Percentiles rank a stretch among this genome's conserved stretches.
phyloP scores from a whole-genome alignment of 331 rosid genomes.

The Arachis monticola region DNA sequence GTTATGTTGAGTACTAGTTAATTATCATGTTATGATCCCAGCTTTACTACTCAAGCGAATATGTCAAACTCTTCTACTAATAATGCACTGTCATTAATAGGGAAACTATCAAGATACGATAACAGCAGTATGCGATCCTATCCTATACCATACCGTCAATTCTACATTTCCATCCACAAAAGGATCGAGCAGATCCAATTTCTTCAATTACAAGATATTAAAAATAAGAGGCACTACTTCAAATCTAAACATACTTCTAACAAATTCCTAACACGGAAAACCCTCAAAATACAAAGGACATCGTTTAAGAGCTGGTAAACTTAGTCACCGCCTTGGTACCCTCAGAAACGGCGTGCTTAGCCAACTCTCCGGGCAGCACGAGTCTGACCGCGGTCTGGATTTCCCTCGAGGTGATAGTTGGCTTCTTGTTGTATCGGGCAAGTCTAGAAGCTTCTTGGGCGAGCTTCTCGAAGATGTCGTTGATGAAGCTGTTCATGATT shows the following conservation, averaged over 20 bases:
- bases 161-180: conserved; percentile 35
- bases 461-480: conserved; percentile 76
- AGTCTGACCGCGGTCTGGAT: conserved; percentile 78
- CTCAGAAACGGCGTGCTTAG: conserved; percentile 76
- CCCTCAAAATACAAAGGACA: background rate
- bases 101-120: background rate
- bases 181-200: background rate
- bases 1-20: too few species aligned
- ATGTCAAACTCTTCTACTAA: too few species aligned
- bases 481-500: conserved; percentile 80
- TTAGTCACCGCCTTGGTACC: conserved; percentile 83
- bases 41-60: too few species aligned
- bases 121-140: background rate
- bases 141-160: background rate
- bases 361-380: conserved; percentile 79
- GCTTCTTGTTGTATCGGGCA: conserved; percentile 81
- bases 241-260: conserved; percentile 27
- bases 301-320: conserved; percentile 62
- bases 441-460: conserved; percentile 72
- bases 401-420: conserved; percentile 72
- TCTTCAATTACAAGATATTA: conserved; percentile 5
- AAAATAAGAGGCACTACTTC: background rate
- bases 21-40: too few species aligned
- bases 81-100: background rate
- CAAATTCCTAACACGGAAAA: background rate